A percentile compares a stretch with the other conserved stretches of the same genome.
phyloP scores from a whole-genome alignment of 1,284 basidiomycete genomes.

The Naganishia liquefaciens region DNA sequence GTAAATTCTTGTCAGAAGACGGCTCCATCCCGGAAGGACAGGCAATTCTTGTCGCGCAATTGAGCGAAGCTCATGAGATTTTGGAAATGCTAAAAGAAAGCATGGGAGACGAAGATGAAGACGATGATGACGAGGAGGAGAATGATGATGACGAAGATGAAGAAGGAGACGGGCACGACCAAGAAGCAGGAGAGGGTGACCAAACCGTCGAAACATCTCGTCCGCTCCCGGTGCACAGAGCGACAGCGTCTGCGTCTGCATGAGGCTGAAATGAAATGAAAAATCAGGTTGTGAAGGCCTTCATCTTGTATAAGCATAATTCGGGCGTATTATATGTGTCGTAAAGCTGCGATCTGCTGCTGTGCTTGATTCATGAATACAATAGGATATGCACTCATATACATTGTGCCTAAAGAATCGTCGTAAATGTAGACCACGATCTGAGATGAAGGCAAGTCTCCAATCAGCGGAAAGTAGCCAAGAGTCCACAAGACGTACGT shows the following conservation, averaged over 20 bases:
- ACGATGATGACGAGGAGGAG: slow-evolving; percentile 34
- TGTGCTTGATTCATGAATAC: neutral
- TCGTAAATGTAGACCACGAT: slow-evolving; percentile 27
- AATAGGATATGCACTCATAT: neutral
- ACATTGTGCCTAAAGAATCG: slow-evolving; percentile 16
- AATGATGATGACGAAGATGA: slow-evolving; percentile 34
- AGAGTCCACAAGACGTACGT: slow-evolving; percentile 28
- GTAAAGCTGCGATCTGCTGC: neutral
- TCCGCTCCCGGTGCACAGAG: slow-evolving; percentile 12
- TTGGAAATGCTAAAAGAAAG: slow-evolving; percentile 63
- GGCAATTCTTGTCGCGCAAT: slow-evolving; percentile 91
- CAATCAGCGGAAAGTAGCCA: too few relatives aligned
- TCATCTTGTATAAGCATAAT: neutral
- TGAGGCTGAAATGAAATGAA: neutral
- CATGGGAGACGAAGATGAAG: slow-evolving; percentile 33
- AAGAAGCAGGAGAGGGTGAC: slow-evolving; percentile 20
- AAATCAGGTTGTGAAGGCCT: neutral
- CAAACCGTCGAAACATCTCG: neutral
- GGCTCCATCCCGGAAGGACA: slow-evolving; percentile 86
- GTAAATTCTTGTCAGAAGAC: slow-evolving; percentile 78
- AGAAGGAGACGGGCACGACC: too few relatives aligned
- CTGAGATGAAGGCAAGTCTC: neutral
- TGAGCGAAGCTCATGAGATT: slow-evolving; percentile 94
- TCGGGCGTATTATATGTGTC: too few relatives aligned
- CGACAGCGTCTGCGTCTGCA: neutral